These are phyloP conservation scores for Carallia pectinifolia DNA, from an alignment of 345 rosid genomes.

Conservation along the genomic window DNA sequence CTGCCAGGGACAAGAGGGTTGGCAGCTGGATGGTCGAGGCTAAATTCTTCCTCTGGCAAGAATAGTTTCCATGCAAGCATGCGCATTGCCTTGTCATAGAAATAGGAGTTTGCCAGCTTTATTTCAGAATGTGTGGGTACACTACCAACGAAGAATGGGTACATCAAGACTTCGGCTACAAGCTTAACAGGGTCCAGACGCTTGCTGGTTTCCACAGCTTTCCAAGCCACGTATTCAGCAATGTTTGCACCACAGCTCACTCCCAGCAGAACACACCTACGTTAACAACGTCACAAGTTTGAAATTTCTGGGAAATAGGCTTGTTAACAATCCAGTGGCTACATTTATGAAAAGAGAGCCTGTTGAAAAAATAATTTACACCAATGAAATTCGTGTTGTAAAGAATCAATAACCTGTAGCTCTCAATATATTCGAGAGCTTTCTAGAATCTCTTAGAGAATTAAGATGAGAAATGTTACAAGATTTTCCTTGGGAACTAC, in stretches of 20 bases:
- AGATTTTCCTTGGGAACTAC: neutral
- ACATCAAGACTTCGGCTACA: conserved; percentile 89
- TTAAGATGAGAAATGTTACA: neutral
- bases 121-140: conserved; percentile 82
- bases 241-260: conserved; percentile 94
- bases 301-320: neutral
- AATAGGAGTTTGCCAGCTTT: conserved; percentile 81
- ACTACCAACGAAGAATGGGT: conserved; percentile 83
- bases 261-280: conserved; percentile 93
- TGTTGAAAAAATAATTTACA: no score
- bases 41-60: conserved; percentile 71
- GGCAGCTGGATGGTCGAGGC: conserved; percentile 79
- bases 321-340: neutral
- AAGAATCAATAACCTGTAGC: neutral
- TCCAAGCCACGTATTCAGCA: conserved; percentile 71
- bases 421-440: neutral
- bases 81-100: conserved; percentile 81
- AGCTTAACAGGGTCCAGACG: conserved; percentile 78
- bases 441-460: neutral
- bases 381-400: neutral
- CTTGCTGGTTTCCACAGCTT: conserved; percentile 70
- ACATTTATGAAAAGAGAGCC: neutral
- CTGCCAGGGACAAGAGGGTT: conserved; percentile 72
- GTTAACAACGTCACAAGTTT: conserved; percentile 28
- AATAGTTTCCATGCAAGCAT: conserved; percentile 85